A percentile compares a stretch with the other conserved stretches of the same genome.
Conservation (phyloP, 768 basidiomycete species). For the Psilocybe azurescens region DNA sequence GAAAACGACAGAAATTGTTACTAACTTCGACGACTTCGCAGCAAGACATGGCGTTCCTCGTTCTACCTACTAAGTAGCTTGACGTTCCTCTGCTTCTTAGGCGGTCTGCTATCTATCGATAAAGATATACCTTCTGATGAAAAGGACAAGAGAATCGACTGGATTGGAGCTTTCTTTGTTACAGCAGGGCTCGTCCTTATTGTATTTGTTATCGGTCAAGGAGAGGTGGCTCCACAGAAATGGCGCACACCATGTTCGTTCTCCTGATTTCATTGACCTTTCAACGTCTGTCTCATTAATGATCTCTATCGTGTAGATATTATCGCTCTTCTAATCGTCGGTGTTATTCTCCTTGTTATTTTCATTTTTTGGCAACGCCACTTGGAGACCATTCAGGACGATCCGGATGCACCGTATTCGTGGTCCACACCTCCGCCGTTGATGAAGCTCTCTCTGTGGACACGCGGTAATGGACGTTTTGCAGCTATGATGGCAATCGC, state of each 20-base stretch:
- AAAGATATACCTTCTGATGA: conserved; percentile 52
- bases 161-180: conserved; percentile 71
- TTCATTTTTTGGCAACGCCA: conserved; percentile 74
- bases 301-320: conserved; percentile 54
- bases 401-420: conserved; percentile 25
- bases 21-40: conserved; percentile 15
- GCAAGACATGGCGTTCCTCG: conserved; percentile 68
- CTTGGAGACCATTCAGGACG: conserved; percentile 51
- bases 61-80: conserved; percentile 66
- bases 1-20: background rate
- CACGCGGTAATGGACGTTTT: conserved; percentile 63
- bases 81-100: conserved; percentile 52
- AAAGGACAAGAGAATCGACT: conserved; percentile 63
- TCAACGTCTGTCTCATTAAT: background rate
- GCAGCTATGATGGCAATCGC: conserved; percentile 66
- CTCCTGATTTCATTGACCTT: background rate
- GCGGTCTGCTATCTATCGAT: conserved; percentile 67
- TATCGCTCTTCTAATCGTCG: conserved; percentile 68
- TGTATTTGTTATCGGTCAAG: conserved; percentile 76
- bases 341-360: conserved; percentile 53
- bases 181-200: conserved; percentile 73
- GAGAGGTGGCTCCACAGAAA: conserved; percentile 56
- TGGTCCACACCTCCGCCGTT: conserved; percentile 58
- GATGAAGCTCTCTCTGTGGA: conserved; percentile 69
- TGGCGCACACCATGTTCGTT: conserved; percentile 55